These are phyloP conservation scores for Medicago ruthenica DNA, from an alignment of 306 rosid genomes.

Conservation along the genomic window DNA sequence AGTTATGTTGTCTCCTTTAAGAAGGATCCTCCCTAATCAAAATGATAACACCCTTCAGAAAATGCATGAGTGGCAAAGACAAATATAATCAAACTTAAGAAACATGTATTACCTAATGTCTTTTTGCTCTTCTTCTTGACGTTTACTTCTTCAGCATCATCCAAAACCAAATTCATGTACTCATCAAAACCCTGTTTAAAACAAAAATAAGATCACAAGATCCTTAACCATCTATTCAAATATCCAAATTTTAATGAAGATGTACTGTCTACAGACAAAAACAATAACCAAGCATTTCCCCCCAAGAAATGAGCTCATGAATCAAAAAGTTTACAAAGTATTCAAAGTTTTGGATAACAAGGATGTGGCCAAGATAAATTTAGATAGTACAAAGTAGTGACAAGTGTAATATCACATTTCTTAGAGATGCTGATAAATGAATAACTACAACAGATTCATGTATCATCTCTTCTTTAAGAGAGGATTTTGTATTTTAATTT, in stretches of 20 bases:
- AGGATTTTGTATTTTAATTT: neutral
- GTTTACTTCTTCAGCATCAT: constrained; percentile 66
- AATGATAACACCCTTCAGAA: constrained; percentile 38
- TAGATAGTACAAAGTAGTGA: neutral
- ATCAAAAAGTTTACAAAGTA: neutral
- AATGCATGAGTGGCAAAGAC: constrained; percentile 7
- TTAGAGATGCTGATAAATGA: neutral
- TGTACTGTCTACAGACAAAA: constrained; percentile 1
- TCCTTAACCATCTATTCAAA: neutral
- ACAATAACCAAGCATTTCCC: constrained; percentile 9
- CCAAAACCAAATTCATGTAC: constrained; percentile 48
- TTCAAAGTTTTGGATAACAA: neutral
- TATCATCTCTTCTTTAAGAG: neutral
- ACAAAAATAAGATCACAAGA: constrained; percentile 14
- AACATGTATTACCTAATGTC: constrained; percentile 54
- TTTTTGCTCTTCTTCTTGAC: constrained; percentile 81
- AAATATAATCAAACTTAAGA: constrained; percentile 7
- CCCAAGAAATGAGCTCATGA: neutral
- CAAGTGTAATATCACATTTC: neutral
- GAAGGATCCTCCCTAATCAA: constrained; percentile 79
- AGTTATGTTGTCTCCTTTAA: constrained; percentile 90
- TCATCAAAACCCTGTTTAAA: constrained; percentile 57
- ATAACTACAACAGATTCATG: neutral
- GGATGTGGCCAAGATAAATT: neutral
- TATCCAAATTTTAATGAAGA: neutral